Evolutionary conservation across 2,329 filamentous ascomycete genomes (phyloP).

Genomic region (Colletotrichum siamense): DNA sequence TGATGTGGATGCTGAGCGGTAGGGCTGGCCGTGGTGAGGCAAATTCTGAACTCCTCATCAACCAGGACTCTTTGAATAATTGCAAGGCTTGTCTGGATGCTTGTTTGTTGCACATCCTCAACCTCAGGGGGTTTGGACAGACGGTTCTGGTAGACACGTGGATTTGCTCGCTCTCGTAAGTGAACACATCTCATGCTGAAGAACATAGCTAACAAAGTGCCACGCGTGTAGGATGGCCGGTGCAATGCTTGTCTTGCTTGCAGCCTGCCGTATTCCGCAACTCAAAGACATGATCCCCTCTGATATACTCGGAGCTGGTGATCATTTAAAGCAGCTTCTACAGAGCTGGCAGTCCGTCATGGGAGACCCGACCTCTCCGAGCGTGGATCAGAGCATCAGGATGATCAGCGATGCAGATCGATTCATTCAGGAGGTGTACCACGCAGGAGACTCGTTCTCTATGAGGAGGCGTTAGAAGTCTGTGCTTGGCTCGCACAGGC

Average conservation of each 20-base stretch:
- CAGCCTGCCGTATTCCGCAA: constrained; percentile 44
- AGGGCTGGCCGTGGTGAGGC: constrained; percentile 30
- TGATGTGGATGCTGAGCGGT: constrained; percentile 54
- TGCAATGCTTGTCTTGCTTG: constrained; percentile 53
- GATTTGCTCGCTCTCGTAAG: constrained; percentile 60
- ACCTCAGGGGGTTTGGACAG: constrained; percentile 52
- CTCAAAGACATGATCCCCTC: constrained; percentile 42
- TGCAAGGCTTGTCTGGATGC: constrained; percentile 53
- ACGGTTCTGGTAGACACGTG: constrained; percentile 59
- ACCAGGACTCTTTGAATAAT: constrained; percentile 40
- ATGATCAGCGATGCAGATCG: constrained; percentile 49
- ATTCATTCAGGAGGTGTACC: constrained; percentile 43
- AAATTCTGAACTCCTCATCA: constrained; percentile 27
- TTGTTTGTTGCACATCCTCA: constrained; percentile 53
- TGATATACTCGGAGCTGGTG: constrained; percentile 43
- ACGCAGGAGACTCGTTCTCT: constrained; percentile 10
- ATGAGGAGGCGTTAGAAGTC: neutral
- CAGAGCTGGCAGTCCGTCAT: constrained; percentile 46
- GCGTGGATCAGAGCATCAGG: constrained; percentile 50
- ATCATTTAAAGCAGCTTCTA: constrained; percentile 45
- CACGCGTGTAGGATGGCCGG: constrained; percentile 46
- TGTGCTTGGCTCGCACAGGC: neutral
- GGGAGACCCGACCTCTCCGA: constrained; percentile 46
- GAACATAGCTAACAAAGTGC: neutral
- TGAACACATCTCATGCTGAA: neutral